These are phyloP conservation scores for Iris pallida DNA, from an alignment of 116 monocot genomes.

Conservation along the genomic window DNA sequence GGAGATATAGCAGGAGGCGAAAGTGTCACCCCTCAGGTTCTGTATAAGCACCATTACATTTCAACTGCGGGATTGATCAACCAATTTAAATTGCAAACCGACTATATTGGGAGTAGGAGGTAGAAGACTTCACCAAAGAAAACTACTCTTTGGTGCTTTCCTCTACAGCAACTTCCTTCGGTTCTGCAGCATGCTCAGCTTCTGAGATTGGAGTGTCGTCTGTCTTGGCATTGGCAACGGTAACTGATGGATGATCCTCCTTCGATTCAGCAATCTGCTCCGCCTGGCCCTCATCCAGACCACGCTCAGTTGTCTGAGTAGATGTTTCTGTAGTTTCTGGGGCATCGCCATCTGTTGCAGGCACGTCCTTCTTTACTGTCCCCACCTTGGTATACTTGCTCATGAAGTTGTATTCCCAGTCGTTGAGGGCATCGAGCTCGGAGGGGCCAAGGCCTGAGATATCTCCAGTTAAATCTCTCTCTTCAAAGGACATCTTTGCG, in stretches of 20 bases:
- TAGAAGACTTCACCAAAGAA: no score
- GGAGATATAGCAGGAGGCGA: no score
- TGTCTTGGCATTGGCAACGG: no score
- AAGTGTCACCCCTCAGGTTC: no score
- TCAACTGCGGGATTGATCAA: no score
- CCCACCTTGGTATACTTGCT: slow-evolving; percentile 21
- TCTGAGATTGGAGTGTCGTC: no score
- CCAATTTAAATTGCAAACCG: no score
- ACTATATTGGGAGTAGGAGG: no score
- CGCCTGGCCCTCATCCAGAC: neutral
- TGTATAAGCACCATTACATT: no score
- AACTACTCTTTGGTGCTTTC: neutral
- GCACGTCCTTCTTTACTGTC: slow-evolving; percentile 10
- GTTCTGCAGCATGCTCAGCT: neutral
- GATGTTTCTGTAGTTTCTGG: slow-evolving; percentile 7
- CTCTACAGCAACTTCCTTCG: neutral
- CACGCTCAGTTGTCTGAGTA: neutral
- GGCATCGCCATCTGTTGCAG: slow-evolving; percentile 4
- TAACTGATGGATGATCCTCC: neutral
- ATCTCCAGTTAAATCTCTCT: slow-evolving; percentile 17
- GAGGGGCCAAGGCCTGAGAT: slow-evolving; percentile 19
- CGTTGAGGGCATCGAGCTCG: slow-evolving; percentile 14
- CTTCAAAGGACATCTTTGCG: slow-evolving; percentile 19
- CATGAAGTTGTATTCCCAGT: slow-evolving; percentile 26
- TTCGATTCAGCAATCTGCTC: slow-evolving; percentile 3